phyloP scores from a whole-genome alignment of 768 basidiomycete species.

The Paxillus rubicundulus region DNA sequence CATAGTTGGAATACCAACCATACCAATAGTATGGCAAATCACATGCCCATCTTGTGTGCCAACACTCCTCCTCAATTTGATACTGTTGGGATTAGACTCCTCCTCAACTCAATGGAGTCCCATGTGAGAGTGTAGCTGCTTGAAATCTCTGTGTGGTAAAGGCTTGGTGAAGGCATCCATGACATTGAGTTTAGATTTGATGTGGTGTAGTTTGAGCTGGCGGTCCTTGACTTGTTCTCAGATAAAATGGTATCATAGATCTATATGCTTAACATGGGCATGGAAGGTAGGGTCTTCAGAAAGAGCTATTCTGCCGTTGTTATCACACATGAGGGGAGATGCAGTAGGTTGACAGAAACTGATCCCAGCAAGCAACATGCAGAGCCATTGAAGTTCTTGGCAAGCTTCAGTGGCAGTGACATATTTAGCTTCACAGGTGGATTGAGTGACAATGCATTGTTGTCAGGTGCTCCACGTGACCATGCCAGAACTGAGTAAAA shows the following conservation, averaged over 20 bases:
- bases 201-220: slow-evolving; percentile 27
- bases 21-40: no score
- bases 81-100: neutral
- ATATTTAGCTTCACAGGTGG: slow-evolving; percentile 45
- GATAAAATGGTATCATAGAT: slow-evolving; percentile 40
- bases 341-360: neutral
- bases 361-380: slow-evolving; percentile 18
- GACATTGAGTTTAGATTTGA: slow-evolving; percentile 32
- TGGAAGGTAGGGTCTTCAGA: slow-evolving; percentile 37
- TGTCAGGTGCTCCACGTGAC: slow-evolving; percentile 34
- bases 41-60: neutral
- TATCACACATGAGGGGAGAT: slow-evolving; percentile 30
- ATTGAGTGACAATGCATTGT: slow-evolving; percentile 39
- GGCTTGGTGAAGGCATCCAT: slow-evolving; percentile 44
- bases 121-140: slow-evolving; percentile 9
- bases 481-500: slow-evolving; percentile 18
- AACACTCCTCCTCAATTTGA: neutral
- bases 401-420: slow-evolving; percentile 33
- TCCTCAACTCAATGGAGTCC: slow-evolving; percentile 12
- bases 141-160: slow-evolving; percentile 19
- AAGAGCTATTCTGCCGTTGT: slow-evolving; percentile 36
- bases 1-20: no score
- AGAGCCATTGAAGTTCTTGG: slow-evolving; percentile 38
- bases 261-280: slow-evolving; percentile 42
- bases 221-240: slow-evolving; percentile 28